Conservation (phyloP, 2,329 filamentous ascomycete genomes). For the Blastomyces parvus region DNA sequence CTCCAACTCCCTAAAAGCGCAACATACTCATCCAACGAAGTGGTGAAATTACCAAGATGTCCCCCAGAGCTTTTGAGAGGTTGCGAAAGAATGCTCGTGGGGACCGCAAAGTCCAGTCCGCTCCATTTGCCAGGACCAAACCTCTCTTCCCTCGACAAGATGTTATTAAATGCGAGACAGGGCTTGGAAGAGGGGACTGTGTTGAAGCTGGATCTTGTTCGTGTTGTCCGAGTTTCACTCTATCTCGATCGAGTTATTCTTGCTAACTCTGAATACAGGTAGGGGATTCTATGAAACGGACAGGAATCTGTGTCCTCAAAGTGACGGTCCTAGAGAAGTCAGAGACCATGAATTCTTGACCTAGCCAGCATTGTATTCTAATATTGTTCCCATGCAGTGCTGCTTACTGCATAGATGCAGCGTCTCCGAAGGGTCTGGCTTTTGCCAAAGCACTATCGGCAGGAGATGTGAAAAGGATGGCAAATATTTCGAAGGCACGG, state of each 20-base stretch:
- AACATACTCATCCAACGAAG: background rate
- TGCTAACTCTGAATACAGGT: background rate
- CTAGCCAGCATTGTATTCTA: background rate
- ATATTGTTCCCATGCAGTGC: background rate
- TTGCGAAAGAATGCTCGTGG: background rate
- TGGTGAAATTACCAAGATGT: background rate
- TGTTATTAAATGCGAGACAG: background rate
- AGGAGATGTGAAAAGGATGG: background rate
- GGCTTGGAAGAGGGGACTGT: background rate
- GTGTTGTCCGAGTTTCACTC: background rate
- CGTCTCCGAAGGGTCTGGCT: background rate
- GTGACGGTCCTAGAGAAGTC: slow-evolving; percentile 1
- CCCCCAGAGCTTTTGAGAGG: background rate
- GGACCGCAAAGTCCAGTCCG: background rate
- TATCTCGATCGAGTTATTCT: background rate
- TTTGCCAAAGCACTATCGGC: slow-evolving; percentile 1
- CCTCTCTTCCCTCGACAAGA: background rate
- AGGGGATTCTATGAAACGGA: background rate
- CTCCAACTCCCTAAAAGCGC: background rate
- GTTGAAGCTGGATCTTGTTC: background rate
- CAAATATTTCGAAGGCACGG: background rate
- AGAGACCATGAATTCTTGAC: background rate
- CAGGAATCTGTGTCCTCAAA: background rate
- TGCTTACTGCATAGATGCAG: background rate
- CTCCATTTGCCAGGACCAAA: background rate